Base-by-base conservation (phyloP, 768 basidiomycete species). In the Cyathus striatus region DNA sequence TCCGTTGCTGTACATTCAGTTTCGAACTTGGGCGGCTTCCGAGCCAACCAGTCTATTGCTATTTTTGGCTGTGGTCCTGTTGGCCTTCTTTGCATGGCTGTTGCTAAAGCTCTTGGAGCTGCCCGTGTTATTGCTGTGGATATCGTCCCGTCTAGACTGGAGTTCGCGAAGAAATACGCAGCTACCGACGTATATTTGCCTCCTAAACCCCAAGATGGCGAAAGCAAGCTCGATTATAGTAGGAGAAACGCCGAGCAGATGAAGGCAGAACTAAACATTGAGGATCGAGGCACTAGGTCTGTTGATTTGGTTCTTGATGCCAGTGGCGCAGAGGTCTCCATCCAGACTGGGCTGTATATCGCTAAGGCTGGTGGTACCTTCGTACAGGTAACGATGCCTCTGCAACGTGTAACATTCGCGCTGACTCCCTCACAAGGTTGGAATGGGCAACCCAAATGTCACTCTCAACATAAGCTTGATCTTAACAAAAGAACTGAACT, bases 101-200 rank as follows among this genome's bases (percentile, higher is more conserved):
- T 92, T n/a, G 94, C 95, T 5, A 93, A 86, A 60, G 93, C 94
- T 2, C 71, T 95, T 37, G 93, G 92, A 25, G 95, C 92, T 2
- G 72, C 75, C 32, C 82, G 86, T 38, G 74, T 95, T 48, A 76
- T 98, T 46, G 93, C 84, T 3, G 77, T 95, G 47, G 93, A 93
- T 57, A 85, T 90, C 48, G 73, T 82, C 41, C 67, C 78, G 23
- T 62, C 72, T 22, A 83, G 94, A 26, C 80, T 98, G 38, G 76
- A 88, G 39, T 96, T 98, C 57, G 92, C 94, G 14, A 86, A 85
- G 61, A 53, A 56, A 22, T 94, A 94, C 59, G 89, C 83, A 4
- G 92, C 91, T 6, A 86, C 90, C 3, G 82, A 92, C 46, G 63
- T 72, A 21, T 89, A 78, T 58, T 63, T 78, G 24, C 90, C 91